Percentiles rank a stretch among this genome's conserved stretches.
phyloP scores from a whole-genome alignment of 805 yeast species.

The Lipomyces yamadae region DNA sequence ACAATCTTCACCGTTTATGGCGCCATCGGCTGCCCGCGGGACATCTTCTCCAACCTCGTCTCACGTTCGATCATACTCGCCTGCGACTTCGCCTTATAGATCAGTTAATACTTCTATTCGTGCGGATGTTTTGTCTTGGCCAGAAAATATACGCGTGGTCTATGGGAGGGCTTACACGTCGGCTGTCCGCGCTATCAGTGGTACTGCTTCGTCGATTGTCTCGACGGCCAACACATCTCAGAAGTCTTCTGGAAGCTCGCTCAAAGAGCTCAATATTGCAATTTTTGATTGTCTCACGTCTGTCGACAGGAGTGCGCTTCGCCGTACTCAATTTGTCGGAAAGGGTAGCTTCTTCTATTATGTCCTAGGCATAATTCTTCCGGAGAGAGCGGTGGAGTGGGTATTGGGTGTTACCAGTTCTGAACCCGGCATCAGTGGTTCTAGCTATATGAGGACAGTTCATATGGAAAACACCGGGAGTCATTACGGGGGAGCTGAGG shows the following conservation, averaged over 20 bases:
- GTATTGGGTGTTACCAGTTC: conserved; percentile 29
- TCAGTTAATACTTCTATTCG: conserved; percentile 46
- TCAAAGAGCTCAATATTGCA: conserved; percentile 31
- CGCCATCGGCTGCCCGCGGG: conserved; percentile 20
- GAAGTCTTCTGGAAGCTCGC: conserved; percentile 21
- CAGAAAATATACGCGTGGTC: conserved; percentile 46
- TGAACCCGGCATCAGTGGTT: neutral
- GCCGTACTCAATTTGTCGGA: conserved; percentile 36
- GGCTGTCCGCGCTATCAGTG: conserved; percentile 36
- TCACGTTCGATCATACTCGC: conserved; percentile 35
- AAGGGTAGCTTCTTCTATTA: conserved; percentile 32
- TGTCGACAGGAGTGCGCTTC: conserved; percentile 18
- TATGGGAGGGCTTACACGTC: conserved; percentile 46
- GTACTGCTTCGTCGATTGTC: conserved; percentile 30
- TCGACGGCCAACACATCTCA: conserved; percentile 22
- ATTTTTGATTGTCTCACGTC: conserved; percentile 31
- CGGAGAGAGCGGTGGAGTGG: conserved; percentile 35
- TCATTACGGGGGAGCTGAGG: conserved; percentile 12
- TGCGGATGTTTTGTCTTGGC: conserved; percentile 52
- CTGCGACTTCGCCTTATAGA: conserved; percentile 32
- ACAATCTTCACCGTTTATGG: conserved; percentile 30
- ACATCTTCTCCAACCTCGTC: conserved; percentile 31
- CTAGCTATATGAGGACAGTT: conserved; percentile 19
- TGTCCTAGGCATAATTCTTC: conserved; percentile 31
- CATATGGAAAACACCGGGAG: conserved; percentile 13